Conservation (phyloP, 2,329 filamentous ascomycete species). For the Thyridium curvatum region DNA sequence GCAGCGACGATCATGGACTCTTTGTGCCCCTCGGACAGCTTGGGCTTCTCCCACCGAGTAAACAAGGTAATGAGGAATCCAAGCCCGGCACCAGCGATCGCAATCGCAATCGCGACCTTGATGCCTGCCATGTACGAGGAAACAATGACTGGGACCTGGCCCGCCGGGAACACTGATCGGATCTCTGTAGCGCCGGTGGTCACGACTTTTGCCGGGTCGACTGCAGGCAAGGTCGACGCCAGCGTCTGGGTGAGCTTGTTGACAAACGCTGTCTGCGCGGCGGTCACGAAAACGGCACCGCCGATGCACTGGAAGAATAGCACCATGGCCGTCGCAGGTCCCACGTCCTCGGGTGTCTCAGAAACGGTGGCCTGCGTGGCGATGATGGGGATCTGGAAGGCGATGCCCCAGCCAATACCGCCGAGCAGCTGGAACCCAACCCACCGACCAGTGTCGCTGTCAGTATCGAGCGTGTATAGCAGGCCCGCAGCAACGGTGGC, state of each 20-base stretch:
- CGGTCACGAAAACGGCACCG: conserved; percentile 36
- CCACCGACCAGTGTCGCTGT: conserved; percentile 26
- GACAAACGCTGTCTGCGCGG: conserved; percentile 30
- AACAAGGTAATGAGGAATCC: conserved; percentile 18
- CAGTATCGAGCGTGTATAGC: conserved; percentile 25
- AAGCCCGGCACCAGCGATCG: conserved; percentile 31
- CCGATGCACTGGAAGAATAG: conserved; percentile 34
- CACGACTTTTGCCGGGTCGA: conserved; percentile 23
- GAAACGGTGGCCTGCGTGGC: conserved; percentile 24
- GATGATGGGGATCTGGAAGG: conserved; percentile 36
- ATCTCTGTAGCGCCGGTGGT: conserved; percentile 43
- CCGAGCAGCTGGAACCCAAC: conserved; percentile 40
- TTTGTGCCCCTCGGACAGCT: conserved; percentile 7
- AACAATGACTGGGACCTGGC: conserved; percentile 44
- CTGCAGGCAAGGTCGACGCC: conserved; percentile 17
- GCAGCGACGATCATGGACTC: not conserved
- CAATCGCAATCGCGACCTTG: conserved; percentile 50
- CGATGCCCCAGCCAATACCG: conserved; percentile 31
- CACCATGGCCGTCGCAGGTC: conserved; percentile 18
- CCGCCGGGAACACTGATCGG: conserved; percentile 34
- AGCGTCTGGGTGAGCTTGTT: conserved; percentile 22
- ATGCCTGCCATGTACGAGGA: conserved; percentile 54
- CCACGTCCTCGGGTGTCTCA: conserved; percentile 15
- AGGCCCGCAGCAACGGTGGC: conserved; percentile 26
- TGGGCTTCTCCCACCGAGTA: conserved; percentile 18